A percentile compares a stretch with the other conserved stretches of the same genome.
These are phyloP conservation scores for Phytophthora ramorum DNA, from an alignment of 352 stramenopile species.

Conservation along the genomic window DNA sequence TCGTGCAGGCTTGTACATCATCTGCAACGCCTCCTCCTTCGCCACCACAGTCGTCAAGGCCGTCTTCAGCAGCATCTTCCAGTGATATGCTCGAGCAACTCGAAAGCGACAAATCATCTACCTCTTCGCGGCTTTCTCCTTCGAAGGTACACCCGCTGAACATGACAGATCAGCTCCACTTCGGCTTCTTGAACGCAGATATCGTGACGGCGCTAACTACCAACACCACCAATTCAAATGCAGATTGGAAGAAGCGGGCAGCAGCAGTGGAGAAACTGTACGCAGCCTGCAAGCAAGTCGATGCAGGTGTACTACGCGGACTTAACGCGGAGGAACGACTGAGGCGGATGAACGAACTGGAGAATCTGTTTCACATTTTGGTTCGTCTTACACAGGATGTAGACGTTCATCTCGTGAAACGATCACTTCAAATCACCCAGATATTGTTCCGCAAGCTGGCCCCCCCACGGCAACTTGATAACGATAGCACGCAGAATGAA, in stretches of 20 bases:
- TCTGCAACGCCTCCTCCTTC: slow-evolving; percentile 13
- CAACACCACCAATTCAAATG: slow-evolving; percentile 64
- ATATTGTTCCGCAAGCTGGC: slow-evolving; percentile 59
- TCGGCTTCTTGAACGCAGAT: slow-evolving; percentile 55
- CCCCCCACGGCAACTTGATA: slow-evolving; percentile 13
- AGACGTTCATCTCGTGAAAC: slow-evolving; percentile 72
- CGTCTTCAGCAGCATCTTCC: slow-evolving; percentile 7
- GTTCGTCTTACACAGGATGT: slow-evolving; percentile 67
- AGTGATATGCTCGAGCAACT: not conserved
- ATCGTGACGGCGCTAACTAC: slow-evolving; percentile 44
- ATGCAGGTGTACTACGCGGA: slow-evolving; percentile 27
- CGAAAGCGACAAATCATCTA: not conserved
- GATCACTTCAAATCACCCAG: slow-evolving; percentile 64
- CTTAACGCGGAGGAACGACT: slow-evolving; percentile 17
- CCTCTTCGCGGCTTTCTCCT: slow-evolving; percentile 18
- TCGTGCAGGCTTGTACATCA: slow-evolving; percentile 38
- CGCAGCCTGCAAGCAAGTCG: slow-evolving; percentile 42
- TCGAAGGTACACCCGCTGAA: slow-evolving; percentile 28
- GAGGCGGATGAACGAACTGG: slow-evolving; percentile 27
- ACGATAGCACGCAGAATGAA: slow-evolving; percentile 2
- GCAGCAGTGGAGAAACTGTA: slow-evolving; percentile 68
- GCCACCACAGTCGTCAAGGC: slow-evolving; percentile 17
- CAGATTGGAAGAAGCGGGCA: slow-evolving; percentile 75
- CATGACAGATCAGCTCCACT: slow-evolving; percentile 29
- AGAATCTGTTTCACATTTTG: slow-evolving; percentile 54